These are phyloP conservation scores for Ophiostoma himal-ulmi DNA, from an alignment of 2,329 filamentous ascomycete genomes.

Conservation along the genomic window DNA sequence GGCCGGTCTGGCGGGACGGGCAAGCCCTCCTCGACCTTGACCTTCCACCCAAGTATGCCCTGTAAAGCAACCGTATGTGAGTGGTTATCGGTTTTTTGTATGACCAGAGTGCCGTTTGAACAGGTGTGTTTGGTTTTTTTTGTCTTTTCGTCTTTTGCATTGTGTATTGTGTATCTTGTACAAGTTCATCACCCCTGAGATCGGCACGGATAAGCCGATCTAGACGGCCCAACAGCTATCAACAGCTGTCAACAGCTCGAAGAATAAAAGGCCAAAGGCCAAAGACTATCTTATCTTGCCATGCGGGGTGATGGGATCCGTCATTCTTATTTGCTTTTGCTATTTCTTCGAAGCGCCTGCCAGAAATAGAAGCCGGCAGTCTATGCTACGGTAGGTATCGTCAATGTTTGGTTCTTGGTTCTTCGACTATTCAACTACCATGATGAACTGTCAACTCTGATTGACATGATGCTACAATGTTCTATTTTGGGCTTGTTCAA, in stretches of 20 bases:
- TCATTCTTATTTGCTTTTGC: background rate
- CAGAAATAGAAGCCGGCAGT: constrained; percentile 1
- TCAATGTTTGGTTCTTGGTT: background rate
- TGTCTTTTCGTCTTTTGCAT: too few relatives aligned
- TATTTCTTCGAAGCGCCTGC: background rate
- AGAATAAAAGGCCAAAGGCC: background rate
- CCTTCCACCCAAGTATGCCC: background rate
- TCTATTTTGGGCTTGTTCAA: background rate
- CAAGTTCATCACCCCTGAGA: too few relatives aligned
- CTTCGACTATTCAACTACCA: background rate
- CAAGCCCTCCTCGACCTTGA: background rate
- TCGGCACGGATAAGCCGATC: too few relatives aligned
- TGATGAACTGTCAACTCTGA: background rate
- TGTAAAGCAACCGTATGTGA: background rate
- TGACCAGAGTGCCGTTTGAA: too few relatives aligned
- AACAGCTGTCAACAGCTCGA: too few relatives aligned
- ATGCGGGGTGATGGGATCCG: background rate
- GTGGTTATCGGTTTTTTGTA: too few relatives aligned
- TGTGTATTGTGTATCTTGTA: too few relatives aligned
- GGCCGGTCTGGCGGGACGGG: constrained; percentile 6
- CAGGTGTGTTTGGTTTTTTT: too few relatives aligned
- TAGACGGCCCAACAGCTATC: too few relatives aligned
- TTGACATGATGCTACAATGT: background rate
- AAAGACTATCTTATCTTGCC: background rate
- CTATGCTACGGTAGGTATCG: background rate